Base-by-base conservation (phyloP, 2,329 filamentous ascomycete species). In the Huntiella savannae region DNA sequence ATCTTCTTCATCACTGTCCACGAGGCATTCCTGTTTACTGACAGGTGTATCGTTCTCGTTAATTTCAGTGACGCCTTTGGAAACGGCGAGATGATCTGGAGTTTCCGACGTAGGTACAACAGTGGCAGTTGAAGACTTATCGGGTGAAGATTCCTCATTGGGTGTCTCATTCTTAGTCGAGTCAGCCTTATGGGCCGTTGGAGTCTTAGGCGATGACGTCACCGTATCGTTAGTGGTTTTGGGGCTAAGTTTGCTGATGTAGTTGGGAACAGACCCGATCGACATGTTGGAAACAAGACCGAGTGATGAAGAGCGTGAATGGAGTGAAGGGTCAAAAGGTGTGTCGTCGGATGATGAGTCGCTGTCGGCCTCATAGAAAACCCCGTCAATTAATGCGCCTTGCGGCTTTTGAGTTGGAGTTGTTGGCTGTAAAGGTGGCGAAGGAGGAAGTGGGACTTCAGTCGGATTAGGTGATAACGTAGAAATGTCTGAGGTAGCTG, bases 351-450 rank as follows among this genome's bases (percentile, higher is more conserved):
- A 28, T 7, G 34, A 35, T 15, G 35, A 33, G 13, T 48, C 40
- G n/a, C 38, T 22, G 17, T 48, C 40, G 16, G 40, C 46, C 32
- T 48, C 40, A 5, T 43, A 33, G 12, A 40, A 33, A 15, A 48
- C 17, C 2, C 40, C 35, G 13, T 40, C 35, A 12, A 39, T 43
- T 8, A 48, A 15, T n/a, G 36, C 43, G 13, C 43, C 34, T 8
- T 35, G 36, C 15, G 19, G 35, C 4, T 40, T 33, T 4, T 39
- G 40, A 33, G 2, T 7, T 42, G 17, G 40, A 5, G 17, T 33
- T 34, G 13, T 16, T 4, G 34, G 34, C 5, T 36, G 34, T n/a
- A 40, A 19, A 17, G 34, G 12, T 19, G 33, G 22, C 33, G 28
- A 16, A 12, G 13, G 32, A 15, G 28, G 40, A 16, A n/a, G 12